These are phyloP conservation scores for Trypanosomatidae sp. DNA, from an alignment of 208 protist species.

Conservation along the genomic window DNA sequence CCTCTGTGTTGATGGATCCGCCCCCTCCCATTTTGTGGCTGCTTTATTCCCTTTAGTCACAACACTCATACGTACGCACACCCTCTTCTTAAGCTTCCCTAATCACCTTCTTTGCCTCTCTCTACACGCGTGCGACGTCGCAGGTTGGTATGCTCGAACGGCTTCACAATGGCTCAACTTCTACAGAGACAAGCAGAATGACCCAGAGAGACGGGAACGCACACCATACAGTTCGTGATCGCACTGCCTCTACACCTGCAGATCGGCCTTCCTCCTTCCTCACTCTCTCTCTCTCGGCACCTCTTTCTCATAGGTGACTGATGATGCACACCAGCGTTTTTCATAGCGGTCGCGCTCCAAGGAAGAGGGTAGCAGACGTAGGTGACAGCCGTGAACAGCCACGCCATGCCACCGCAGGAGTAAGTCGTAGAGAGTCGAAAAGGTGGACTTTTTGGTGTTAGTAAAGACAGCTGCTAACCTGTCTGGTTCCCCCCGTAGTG, in stretches of 20 bases:
- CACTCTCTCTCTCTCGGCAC: not conserved
- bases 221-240: not conserved
- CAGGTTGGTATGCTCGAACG: not conserved
- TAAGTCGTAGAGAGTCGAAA: not conserved
- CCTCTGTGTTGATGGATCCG: not conserved
- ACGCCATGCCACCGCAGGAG: not conserved
- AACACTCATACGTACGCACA: not conserved
- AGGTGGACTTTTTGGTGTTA: not conserved
- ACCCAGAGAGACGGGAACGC: not conserved
- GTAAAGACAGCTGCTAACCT: not conserved
- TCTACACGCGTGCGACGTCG: not conserved
- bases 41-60: not conserved
- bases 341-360: not conserved
- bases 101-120: not conserved
- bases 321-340: not conserved
- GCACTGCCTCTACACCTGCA: not conserved
- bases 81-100: not conserved
- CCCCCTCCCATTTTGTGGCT: not conserved
- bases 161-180: not conserved
- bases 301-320: not conserved
- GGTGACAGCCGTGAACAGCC: not conserved
- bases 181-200: not conserved
- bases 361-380: not conserved
- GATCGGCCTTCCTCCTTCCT: not conserved
- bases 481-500: not conserved